A percentile compares a stretch with the other conserved stretches of the same genome.
phyloP scores from a whole-genome alignment of 2,329 filamentous ascomycete genomes.

The Boeremia exigua region DNA sequence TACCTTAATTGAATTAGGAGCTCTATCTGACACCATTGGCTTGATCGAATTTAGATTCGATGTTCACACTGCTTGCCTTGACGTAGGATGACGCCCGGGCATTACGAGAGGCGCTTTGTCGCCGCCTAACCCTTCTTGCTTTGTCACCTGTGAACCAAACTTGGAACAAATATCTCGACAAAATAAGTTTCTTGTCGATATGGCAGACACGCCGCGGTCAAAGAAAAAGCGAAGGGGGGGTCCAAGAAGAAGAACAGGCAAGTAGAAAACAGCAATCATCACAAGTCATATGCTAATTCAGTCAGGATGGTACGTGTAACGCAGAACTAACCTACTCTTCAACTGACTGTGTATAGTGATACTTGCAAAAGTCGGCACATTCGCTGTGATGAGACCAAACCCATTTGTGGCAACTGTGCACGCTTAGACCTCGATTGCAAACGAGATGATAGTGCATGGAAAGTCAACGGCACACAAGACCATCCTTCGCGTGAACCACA shows the following conservation, averaged over 20 bases:
- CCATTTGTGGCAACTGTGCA: slow-evolving; percentile 42
- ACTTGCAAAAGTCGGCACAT: slow-evolving; percentile 45
- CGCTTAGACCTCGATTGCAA: slow-evolving; percentile 39
- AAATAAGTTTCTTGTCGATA: not conserved
- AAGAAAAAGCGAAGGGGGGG: slow-evolving; percentile 39
- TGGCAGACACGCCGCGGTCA: slow-evolving; percentile 5
- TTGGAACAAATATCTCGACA: not conserved
- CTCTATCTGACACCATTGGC: not conserved
- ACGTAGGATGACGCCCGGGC: not conserved
- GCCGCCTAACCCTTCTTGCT: slow-evolving; percentile 1
- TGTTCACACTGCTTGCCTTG: not conserved
- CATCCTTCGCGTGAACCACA: slow-evolving; percentile 8
- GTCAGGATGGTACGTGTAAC: slow-evolving; percentile 7
- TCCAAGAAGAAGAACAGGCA: slow-evolving; percentile 36
- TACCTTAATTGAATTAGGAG: no score
- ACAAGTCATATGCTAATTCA: not conserved
- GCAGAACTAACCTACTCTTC: not conserved
- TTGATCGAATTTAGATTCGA: not conserved
- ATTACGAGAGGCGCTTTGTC: not conserved
- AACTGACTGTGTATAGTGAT: slow-evolving; percentile 25
- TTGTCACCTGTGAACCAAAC: not conserved
- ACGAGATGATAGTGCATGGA: slow-evolving; percentile 29
- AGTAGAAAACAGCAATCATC: not conserved
- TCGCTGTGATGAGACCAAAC: slow-evolving; percentile 44
- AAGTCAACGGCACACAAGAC: slow-evolving; percentile 3